phyloP scores from a whole-genome alignment of 2,329 filamentous ascomycete species.

The Xylariales sp. region DNA sequence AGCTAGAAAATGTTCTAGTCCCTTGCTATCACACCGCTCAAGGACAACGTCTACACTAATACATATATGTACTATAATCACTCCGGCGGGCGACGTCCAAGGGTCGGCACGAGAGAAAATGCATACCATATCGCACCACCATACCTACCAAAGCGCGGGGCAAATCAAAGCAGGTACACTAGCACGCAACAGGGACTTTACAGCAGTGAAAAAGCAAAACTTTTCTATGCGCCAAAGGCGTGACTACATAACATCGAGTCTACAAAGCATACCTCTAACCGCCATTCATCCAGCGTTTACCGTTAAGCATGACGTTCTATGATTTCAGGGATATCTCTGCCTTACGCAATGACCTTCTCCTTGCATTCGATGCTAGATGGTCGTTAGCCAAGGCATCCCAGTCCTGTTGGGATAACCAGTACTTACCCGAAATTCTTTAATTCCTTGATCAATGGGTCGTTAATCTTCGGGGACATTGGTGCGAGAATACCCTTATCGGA shows the following conservation, averaged over 20 bases:
- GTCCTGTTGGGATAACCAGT: not conserved
- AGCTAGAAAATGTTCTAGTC: no score
- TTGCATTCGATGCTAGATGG: constrained; percentile 59
- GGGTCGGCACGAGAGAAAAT: no score
- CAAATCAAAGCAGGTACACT: no score
- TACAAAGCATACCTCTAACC: constrained; percentile 4
- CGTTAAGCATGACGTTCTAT: not conserved
- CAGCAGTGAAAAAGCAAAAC: not conserved
- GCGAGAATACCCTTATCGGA: constrained; percentile 80
- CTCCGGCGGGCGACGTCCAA: no score
- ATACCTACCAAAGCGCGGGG: no score
- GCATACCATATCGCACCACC: no score
- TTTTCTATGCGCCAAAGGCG: constrained; percentile 3
- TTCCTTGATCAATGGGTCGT: constrained; percentile 70
- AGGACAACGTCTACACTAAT: no score
- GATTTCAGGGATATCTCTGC: not conserved
- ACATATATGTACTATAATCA: no score
- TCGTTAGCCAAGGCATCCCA: constrained; percentile 54
- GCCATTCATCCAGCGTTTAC: not conserved
- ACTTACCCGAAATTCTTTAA: constrained; percentile 58
- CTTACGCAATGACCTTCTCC: constrained; percentile 39
- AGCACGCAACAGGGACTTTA: no score
- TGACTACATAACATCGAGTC: constrained; percentile 6
- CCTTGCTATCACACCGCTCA: no score
- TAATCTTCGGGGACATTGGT: constrained; percentile 77